Evolutionary conservation across 106 monocot genomes (phyloP), one percentile per base, ranked within the genome.

Genomic region (Acanthochlamys bracteata): DNA sequence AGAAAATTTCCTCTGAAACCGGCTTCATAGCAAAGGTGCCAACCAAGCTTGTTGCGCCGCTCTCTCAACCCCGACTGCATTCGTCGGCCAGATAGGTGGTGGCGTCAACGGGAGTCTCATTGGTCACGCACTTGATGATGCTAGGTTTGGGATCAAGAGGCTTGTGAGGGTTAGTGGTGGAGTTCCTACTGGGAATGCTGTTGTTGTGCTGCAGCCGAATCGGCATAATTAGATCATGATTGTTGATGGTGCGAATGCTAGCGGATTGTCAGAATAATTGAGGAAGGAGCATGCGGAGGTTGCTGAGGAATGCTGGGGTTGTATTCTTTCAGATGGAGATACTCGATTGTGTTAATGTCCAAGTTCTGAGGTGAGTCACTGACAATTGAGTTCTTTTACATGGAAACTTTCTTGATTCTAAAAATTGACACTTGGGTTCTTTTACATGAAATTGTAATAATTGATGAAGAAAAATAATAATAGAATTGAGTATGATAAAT

Each of bases 11-110:
- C 17, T 90, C 96, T 25, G 45, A 58, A 53, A 46, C 73, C 16
- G 90, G 87, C 6, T 71, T 75, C 43, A 91, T 41, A 90, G 96
- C 15, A 96, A 96, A 88, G 96, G 96, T 55, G 96, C 96, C 60
- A 96, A 96, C 70, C 96, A 96, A 80, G 96, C 96, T 33, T 87
- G 84, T 78, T 96, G 96, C 74, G 80, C 78, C 41, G 96, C 74
- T 39, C 79, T 73, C 88, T 96, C 69, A 39, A 57, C n/a, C 57
- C 78, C 85, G 57, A 83, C 91, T 51, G 76, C 70, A 79, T 83
- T 96, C 74, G 61, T 96, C 4, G 96, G 88, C n/a, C 87, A 75
- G 59, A 69, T 96, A 53, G 96, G 96, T 10, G 61, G 67, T 21
- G 96, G 91, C 57, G 84, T 87, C 15, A 79, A 96, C 59, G 96